A percentile compares a stretch with the other conserved stretches of the same genome.
Conservation (phyloP, 2,329 filamentous ascomycete genomes). For the Mollisia scopiformis region DNA sequence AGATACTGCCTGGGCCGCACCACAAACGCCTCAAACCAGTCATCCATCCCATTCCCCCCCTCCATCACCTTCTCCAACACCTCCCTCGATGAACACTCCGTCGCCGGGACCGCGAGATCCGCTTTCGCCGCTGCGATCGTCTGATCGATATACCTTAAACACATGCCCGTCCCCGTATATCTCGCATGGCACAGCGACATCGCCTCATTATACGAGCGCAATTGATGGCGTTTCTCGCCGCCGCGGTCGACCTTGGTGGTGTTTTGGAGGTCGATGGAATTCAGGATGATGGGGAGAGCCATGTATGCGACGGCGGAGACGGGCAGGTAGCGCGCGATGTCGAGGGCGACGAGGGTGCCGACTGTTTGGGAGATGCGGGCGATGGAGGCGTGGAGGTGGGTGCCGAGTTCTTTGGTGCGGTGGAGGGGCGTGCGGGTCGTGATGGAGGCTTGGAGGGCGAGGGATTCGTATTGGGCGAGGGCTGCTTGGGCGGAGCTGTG, state of each 20-base stretch:
- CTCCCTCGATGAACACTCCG: background rate
- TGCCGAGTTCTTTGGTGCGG: conserved; percentile 12
- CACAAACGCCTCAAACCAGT: conserved; percentile 12
- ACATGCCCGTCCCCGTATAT: background rate
- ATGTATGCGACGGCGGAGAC: conserved; percentile 9
- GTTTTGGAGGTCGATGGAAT: conserved; percentile 6
- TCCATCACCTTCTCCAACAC: background rate
- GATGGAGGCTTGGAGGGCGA: no score
- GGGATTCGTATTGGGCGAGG: conserved; percentile 7
- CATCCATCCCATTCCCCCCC: background rate
- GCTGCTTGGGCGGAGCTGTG: conserved; percentile 9
- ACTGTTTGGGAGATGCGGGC: conserved; percentile 6
- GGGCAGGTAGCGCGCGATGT: conserved; percentile 9
- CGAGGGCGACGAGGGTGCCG: conserved; percentile 3
- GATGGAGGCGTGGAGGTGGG: conserved; percentile 1
- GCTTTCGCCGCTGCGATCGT: conserved; percentile 1
- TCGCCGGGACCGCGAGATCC: background rate
- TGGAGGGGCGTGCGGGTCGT: no score
- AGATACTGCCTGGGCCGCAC: background rate
- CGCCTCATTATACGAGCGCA: conserved; percentile 5
- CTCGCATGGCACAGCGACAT: conserved; percentile 2
- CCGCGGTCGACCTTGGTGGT: background rate
- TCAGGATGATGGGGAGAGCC: conserved; percentile 6
- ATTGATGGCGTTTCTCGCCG: conserved; percentile 5
- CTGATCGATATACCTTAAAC: background rate